Evolutionary conservation across 2,329 filamentous ascomycete species (phyloP).

Genomic region (Ceratocystis variospora): DNA sequence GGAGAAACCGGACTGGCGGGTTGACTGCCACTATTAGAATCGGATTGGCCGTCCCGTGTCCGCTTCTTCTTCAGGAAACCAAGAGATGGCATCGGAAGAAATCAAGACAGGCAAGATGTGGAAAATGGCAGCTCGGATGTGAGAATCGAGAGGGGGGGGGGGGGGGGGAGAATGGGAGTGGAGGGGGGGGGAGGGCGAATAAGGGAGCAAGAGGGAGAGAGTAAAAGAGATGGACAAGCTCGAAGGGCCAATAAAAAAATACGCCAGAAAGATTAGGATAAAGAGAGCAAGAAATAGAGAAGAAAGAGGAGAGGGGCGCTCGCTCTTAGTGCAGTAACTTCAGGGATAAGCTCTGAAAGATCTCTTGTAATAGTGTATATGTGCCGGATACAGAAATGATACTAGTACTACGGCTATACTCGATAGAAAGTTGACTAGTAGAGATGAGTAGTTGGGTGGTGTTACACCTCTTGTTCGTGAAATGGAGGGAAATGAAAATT

Average conservation of each 20-base stretch:
- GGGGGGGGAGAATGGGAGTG: too few relatives aligned
- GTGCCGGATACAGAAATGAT: slow-evolving; percentile 5
- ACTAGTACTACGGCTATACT: neutral
- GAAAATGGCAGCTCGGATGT: slow-evolving; percentile 14
- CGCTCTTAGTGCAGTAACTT: neutral
- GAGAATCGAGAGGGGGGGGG: neutral
- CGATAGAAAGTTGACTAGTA: neutral
- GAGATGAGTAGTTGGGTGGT: neutral
- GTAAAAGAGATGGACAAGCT: neutral
- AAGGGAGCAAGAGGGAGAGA: neutral
- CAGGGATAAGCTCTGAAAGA: neutral
- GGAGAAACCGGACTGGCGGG: slow-evolving; percentile 50
- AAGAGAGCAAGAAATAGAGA: neutral
- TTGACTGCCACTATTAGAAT: slow-evolving; percentile 53
- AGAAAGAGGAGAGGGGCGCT: neutral
- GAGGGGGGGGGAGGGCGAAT: too few relatives aligned
- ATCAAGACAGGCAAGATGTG: slow-evolving; percentile 17
- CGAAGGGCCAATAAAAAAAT: neutral
- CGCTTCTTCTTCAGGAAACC: slow-evolving; percentile 97
- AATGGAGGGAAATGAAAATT: neutral
- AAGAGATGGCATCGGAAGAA: slow-evolving; percentile 67
- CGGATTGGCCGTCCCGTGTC: slow-evolving; percentile 76
- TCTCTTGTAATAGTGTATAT: neutral
- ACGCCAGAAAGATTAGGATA: neutral
- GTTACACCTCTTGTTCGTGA: neutral